Percentiles rank a stretch among this genome's conserved stretches.
Conservation (phyloP, 768 basidiomycete species). For the Trametes sanguinea region DNA sequence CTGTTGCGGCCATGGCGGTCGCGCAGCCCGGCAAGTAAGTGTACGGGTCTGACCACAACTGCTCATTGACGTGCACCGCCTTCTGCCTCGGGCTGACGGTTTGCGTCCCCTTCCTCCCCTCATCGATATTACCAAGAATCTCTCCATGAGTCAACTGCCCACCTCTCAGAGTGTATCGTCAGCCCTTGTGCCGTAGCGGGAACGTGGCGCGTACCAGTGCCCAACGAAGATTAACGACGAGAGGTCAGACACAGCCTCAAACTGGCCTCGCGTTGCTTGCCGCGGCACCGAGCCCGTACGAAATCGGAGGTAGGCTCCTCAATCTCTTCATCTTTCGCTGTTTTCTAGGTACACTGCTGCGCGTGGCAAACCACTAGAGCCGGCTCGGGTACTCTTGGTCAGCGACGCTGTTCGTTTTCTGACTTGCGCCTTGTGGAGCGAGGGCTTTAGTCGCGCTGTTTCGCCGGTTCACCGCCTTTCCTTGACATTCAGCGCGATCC, state of each 20-base stretch:
- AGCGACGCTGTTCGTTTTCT: neutral
- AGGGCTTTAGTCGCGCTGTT: neutral
- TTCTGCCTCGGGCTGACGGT: neutral
- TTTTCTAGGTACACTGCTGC: no score
- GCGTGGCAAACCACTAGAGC: no score
- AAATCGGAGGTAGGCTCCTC: conserved; percentile 1
- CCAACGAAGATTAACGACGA: neutral
- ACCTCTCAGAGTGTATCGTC: neutral
- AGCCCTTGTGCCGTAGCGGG: neutral
- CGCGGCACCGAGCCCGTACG: conserved; percentile 5
- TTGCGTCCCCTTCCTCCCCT: neutral
- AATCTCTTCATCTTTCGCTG: no score
- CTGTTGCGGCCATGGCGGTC: no score
- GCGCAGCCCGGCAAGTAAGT: no score
- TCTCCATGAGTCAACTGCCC: neutral
- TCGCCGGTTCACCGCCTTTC: conserved; percentile 11
- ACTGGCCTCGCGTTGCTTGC: neutral
- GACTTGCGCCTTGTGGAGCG: neutral
- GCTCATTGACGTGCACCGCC: neutral
- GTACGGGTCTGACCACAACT: no score
- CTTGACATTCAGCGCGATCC: neutral
- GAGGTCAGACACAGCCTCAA: neutral
- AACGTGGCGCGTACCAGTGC: conserved; percentile 5
- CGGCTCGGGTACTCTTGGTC: neutral
- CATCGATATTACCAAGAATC: neutral